These are phyloP conservation scores for Suhomyces taliae DNA, from an alignment of 1,139 yeast genomes.

Conservation along the genomic window DNA sequence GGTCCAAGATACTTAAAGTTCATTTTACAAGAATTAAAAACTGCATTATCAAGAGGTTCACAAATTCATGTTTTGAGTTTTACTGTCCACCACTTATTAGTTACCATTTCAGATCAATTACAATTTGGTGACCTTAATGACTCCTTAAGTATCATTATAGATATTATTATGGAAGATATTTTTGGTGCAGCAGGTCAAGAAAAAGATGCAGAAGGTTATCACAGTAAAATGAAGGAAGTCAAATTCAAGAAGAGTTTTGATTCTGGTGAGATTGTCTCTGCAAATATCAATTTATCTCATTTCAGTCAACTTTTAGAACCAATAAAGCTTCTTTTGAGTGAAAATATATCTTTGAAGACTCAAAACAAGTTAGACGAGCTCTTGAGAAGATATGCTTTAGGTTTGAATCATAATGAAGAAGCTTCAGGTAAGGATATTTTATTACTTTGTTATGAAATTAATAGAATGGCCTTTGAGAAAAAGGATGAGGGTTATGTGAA, in stretches of 20 bases:
- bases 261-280: conserved; percentile 75
- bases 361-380: conserved; percentile 81
- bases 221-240: conserved; percentile 85
- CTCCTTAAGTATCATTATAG: conserved; percentile 59
- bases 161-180: conserved; percentile 84
- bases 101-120: conserved; percentile 48
- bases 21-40: conserved; percentile 71
- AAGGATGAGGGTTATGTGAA: conserved; percentile 18
- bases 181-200: conserved; percentile 94
- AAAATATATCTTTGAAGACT: conserved; percentile 63
- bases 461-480: conserved; percentile 50
- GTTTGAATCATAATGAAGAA: conserved; percentile 70
- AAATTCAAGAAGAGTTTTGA: conserved; percentile 87
- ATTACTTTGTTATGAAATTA: conserved; percentile 72
- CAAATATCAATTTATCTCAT: conserved; percentile 58
- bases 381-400: conserved; percentile 71
- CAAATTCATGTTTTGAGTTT: conserved; percentile 92
- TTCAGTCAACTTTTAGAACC: conserved; percentile 72
- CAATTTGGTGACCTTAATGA: conserved; percentile 77
- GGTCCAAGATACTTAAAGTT: conserved; percentile 77
- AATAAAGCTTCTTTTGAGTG: conserved; percentile 62
- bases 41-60: conserved; percentile 84
- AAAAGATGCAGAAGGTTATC: conserved; percentile 91
- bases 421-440: conserved; percentile 61
- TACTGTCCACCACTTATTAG: conserved; percentile 74